Percentiles rank a stretch among this genome's conserved stretches.
phyloP scores from a whole-genome alignment of 352 stramenopile species.

The Phytophthora hibernalis region DNA sequence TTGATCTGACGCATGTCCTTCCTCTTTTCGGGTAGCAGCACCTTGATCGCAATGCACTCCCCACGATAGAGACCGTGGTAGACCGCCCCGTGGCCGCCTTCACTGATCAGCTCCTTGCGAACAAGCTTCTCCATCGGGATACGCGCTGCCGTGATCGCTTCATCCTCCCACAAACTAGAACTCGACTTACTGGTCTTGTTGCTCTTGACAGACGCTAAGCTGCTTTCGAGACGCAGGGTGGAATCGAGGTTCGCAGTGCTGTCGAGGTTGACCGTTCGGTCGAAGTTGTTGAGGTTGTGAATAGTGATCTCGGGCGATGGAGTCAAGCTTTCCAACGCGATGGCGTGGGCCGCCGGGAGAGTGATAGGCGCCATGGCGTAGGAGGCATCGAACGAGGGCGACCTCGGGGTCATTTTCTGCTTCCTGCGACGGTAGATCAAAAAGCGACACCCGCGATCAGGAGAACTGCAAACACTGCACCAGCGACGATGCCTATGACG shows the following conservation, averaged over 20 bases:
- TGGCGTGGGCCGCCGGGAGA: conserved; percentile 14
- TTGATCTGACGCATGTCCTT: conserved; percentile 59
- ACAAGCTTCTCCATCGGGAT: conserved; percentile 62
- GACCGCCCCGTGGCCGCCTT: conserved; percentile 58
- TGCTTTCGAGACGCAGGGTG: conserved; percentile 33
- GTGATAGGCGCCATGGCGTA: conserved; percentile 23
- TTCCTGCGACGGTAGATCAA: conserved; percentile 35
- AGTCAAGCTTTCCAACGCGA: conserved; percentile 29
- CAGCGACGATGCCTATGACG: conserved; percentile 30
- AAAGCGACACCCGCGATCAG: conserved; percentile 30
- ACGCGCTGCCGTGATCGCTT: conserved; percentile 37
- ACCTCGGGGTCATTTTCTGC: conserved; percentile 16
- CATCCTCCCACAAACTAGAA: conserved; percentile 45
- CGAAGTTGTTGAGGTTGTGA: conserved; percentile 28
- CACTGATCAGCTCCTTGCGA: conserved; percentile 45
- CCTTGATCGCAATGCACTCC: conserved; percentile 64
- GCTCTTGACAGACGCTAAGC: conserved; percentile 3
- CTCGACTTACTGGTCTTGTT: conserved; percentile 15
- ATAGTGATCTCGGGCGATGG: conserved; percentile 13
- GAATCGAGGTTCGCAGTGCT: conserved; percentile 33
- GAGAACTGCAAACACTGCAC: conserved; percentile 21
- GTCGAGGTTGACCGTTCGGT: conserved; percentile 37
- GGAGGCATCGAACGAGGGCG: conserved; percentile 28
- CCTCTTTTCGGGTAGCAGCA: conserved; percentile 43
- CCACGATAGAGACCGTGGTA: conserved; percentile 54